Conservation (phyloP, 176 grass and related monocot genomes). For the Oryza meyeriana region DNA sequence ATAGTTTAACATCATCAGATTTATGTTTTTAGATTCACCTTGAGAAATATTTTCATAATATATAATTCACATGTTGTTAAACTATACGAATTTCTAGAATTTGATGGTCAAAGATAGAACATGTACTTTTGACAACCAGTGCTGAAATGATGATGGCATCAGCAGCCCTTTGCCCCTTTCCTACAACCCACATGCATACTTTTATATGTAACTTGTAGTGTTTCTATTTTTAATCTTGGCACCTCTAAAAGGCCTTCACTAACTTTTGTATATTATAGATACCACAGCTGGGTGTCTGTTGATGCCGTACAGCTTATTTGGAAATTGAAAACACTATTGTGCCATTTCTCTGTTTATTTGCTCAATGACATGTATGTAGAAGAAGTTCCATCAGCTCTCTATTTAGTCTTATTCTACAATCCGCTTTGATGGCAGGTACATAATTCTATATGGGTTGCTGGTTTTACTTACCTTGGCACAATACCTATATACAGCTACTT, state of each 20-base stretch:
- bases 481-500: conserved; percentile 68
- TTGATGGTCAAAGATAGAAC: too few species aligned
- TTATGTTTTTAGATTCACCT: too few species aligned
- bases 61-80: too few species aligned
- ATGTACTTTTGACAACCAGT: too few species aligned
- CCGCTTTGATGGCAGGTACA: conserved; percentile 49
- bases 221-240: background rate
- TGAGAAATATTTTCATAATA: too few species aligned
- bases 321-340: background rate
- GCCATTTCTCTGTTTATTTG: background rate
- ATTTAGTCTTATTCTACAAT: background rate
- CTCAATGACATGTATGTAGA: background rate
- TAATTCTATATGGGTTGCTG: conserved; percentile 47
- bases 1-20: too few species aligned
- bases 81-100: too few species aligned
- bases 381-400: background rate
- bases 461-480: conserved; percentile 56
- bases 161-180: background rate
- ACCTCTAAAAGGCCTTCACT: background rate
- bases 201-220: background rate
- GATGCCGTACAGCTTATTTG: background rate
- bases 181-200: background rate
- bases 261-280: background rate
- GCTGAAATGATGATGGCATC: too few species aligned
- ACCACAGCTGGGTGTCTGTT: background rate